Base-by-base conservation (phyloP, 805 yeast genomes). In the Vanderwaltozyma yarrowii region DNA sequence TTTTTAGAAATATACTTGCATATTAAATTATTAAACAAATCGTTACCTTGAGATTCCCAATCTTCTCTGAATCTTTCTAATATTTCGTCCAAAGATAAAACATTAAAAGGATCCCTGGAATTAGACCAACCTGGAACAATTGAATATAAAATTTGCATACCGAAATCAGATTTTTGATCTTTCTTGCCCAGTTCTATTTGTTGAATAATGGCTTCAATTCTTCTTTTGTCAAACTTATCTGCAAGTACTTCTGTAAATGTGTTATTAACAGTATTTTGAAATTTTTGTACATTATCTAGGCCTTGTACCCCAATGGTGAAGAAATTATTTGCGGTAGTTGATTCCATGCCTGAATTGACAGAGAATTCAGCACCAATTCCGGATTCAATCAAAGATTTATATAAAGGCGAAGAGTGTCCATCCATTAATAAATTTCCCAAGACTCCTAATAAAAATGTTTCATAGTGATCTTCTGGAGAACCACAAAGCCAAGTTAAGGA, bases 401-500 rank as follows among this genome's bases (percentile, higher is more conserved):
- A 85, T 39, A 92, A 67, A 6, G 94, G 89, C 5, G 97, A 80
- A 11, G 92, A 81, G 53, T 89, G 97, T 2, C 97, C 97, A 54
- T 85, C 95, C 46, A 80, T 73, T 25, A 92, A 65, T 37, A 92
- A 64, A 18, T 78, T 73, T 16, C 83, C 74, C 34, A 87, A 62
- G 9, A 87, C 64, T 40, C 78, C 80, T 69, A 87, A 66, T 32
- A 81, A 69, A 56, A 88, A 82, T 0, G 86, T 66, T 37, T 77
- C 80, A 51, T 82, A 80, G 9, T 71, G 67, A 49, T 81, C 79
- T 5, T 65, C 67, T 3, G 96, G 85, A 14, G 70, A 62, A 7
- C 95, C 95, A 44, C 83, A 74, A 45, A 74, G 67, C 97, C 97
- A 92, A 1, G 97, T 86, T 42, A 92, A 56, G 0, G 96, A 86